Percentiles rank a stretch among this genome's conserved stretches.
Conservation (phyloP, 768 basidiomycete species). For the Russula lepida region DNA sequence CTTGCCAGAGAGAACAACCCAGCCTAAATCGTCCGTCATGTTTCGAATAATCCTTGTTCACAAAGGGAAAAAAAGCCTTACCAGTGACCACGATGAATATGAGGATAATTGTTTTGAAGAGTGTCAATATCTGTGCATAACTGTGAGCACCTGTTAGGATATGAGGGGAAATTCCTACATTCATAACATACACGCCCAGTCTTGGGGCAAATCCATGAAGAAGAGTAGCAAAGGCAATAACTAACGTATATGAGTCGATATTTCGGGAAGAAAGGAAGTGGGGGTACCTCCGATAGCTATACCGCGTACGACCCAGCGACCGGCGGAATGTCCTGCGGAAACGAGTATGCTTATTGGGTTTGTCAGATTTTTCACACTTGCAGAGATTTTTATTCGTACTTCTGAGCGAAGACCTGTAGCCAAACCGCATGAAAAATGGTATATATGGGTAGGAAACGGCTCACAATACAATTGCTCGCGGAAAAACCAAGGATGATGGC, state of each 20-base stretch:
- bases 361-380: not conserved
- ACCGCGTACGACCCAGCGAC: constrained; percentile 45
- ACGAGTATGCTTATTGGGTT: constrained; percentile 38
- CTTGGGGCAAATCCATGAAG: constrained; percentile 46
- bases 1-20: constrained; percentile 52
- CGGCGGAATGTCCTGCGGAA: constrained; percentile 33
- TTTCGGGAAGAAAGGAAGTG: not conserved
- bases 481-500: constrained; percentile 40
- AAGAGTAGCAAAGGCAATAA: constrained; percentile 42
- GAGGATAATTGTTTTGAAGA: constrained; percentile 49
- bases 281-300: constrained; percentile 49
- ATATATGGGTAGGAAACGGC: constrained; percentile 15
- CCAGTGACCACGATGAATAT: constrained; percentile 47
- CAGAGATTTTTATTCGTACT: constrained; percentile 14
- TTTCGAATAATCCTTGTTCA: not conserved
- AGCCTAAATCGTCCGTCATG: constrained; percentile 28
- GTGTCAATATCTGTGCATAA: constrained; percentile 34
- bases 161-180: constrained; percentile 28
- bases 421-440: not conserved
- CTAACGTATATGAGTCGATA: constrained; percentile 24
- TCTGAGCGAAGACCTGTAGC: constrained; percentile 27
- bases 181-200: constrained; percentile 44
- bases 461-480: constrained; percentile 41
- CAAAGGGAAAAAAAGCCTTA: not conserved
- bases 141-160: not conserved